Evolutionary conservation across 768 basidiomycete species (phyloP).

Genomic region (Mycena polygramma): DNA sequence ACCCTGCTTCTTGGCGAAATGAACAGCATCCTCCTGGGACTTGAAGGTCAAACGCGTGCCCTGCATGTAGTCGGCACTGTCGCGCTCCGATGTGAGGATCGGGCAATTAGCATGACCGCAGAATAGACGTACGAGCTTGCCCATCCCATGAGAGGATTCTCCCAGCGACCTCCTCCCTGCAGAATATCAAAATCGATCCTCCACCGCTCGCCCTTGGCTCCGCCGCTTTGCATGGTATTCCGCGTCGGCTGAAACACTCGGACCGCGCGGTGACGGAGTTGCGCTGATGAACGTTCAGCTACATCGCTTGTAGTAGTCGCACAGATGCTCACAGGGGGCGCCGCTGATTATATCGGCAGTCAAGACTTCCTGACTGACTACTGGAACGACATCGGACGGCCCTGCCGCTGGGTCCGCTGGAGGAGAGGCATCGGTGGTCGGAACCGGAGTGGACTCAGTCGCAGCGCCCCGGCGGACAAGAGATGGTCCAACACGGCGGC

Average conservation of each 20-base stretch:
- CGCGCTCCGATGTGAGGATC: slow-evolving; percentile 19
- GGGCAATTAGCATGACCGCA: neutral
- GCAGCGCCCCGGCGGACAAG: slow-evolving; percentile 41
- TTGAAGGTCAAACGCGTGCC: slow-evolving; percentile 87
- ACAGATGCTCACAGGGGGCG: slow-evolving; percentile 74
- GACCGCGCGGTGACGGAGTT: slow-evolving; percentile 89
- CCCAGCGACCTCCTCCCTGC: slow-evolving; percentile 93
- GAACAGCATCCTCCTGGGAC: slow-evolving; percentile 90
- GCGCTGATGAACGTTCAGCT: slow-evolving; percentile 65
- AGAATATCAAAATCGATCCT: slow-evolving; percentile 94
- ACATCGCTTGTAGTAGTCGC: neutral
- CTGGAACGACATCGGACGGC: slow-evolving; percentile 56
- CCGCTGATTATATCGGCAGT: slow-evolving; percentile 89
- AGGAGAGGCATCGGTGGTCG: slow-evolving; percentile 34
- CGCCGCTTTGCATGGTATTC: slow-evolving; percentile 96
- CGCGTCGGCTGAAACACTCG: slow-evolving; percentile 94
- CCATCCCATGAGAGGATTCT: slow-evolving; percentile 98
- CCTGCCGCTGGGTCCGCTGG: slow-evolving; percentile 40
- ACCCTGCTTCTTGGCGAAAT: slow-evolving; percentile 99
- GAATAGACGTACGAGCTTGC: slow-evolving; percentile 82
- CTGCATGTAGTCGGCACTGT: slow-evolving; percentile 96
- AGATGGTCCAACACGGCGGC: slow-evolving; percentile 41
- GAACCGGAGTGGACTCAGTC: slow-evolving; percentile 45
- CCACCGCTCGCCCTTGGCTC: slow-evolving; percentile 90
- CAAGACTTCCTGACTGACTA: slow-evolving; percentile 69